These are phyloP conservation scores for Sugiyamaella mastotermitis DNA, from an alignment of 805 yeast genomes.

Conservation along the genomic window DNA sequence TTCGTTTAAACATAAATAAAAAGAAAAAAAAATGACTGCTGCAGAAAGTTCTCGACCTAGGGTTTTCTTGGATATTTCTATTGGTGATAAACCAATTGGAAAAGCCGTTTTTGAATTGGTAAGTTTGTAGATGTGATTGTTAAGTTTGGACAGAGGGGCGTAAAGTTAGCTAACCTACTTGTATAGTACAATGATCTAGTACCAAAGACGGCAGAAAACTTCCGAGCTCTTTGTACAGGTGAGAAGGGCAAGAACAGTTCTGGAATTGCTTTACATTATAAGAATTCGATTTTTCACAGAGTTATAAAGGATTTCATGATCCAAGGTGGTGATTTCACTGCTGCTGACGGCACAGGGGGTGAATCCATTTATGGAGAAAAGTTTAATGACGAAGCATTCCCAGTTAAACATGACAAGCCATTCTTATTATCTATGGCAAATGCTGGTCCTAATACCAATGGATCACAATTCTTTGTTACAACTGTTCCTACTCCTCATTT, in stretches of 20 bases:
- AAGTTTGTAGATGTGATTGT: not conserved
- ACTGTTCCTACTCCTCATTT: slow-evolving; percentile 58
- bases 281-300: slow-evolving; percentile 30
- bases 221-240: slow-evolving; percentile 82
- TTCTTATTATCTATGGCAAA: slow-evolving; percentile 89
- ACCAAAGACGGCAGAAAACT: slow-evolving; percentile 84
- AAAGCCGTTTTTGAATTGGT: slow-evolving; percentile 68
- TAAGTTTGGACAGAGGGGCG: not conserved
- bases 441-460: slow-evolving; percentile 89
- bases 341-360: slow-evolving; percentile 32
- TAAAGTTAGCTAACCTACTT: not conserved
- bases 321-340: slow-evolving; percentile 32
- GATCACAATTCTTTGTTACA: slow-evolving; percentile 86
- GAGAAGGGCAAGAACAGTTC: slow-evolving; percentile 54
- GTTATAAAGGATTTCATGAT: slow-evolving; percentile 31
- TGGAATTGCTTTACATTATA: slow-evolving; percentile 14
- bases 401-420: slow-evolving; percentile 65
- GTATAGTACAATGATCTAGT: slow-evolving; percentile 39
- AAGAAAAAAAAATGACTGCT: too few relatives aligned
- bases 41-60: slow-evolving; percentile 33
- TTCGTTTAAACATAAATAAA: too few relatives aligned
- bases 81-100: slow-evolving; percentile 65
- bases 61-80: slow-evolving; percentile 75
- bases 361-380: slow-evolving; percentile 46
- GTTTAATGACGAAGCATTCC: slow-evolving; percentile 28